These are phyloP conservation scores for Fraxinus platypoda DNA, from an alignment of 305 asterid species.

Conservation along the genomic window DNA sequence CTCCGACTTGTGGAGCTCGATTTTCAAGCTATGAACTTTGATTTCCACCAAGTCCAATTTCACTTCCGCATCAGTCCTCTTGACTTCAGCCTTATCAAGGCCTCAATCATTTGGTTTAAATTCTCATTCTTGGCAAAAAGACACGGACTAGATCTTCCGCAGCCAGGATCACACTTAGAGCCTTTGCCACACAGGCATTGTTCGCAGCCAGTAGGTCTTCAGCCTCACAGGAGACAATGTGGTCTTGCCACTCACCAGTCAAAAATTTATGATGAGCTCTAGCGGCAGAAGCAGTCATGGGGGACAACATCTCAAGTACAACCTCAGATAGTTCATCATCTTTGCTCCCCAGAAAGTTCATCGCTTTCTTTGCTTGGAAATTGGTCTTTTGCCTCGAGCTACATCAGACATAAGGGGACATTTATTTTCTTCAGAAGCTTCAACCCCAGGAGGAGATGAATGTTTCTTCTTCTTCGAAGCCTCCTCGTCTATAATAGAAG, in stretches of 20 bases:
- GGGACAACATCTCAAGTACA: neutral
- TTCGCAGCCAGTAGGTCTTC: neutral
- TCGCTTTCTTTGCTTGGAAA: neutral
- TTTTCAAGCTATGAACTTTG: neutral
- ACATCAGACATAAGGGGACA: neutral
- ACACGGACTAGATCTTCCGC: neutral
- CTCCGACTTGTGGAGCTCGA: neutral
- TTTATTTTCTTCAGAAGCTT: neutral
- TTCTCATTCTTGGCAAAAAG: neutral
- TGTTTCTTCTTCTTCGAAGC: neutral
- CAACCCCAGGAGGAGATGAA: neutral
- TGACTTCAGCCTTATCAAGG: neutral
- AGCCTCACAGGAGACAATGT: neutral
- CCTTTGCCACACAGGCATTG: neutral
- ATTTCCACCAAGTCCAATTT: neutral
- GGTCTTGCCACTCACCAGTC: neutral
- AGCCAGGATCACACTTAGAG: neutral
- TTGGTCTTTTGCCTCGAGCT: no score
- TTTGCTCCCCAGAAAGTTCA: neutral
- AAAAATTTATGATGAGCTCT: no score
- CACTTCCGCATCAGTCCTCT: neutral
- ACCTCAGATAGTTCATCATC: neutral
- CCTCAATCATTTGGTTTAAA: neutral
- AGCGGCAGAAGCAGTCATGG: neutral
- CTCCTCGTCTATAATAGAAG: neutral